Base-by-base conservation (phyloP, 352 stramenopile species). In the Peronospora destructor region DNA sequence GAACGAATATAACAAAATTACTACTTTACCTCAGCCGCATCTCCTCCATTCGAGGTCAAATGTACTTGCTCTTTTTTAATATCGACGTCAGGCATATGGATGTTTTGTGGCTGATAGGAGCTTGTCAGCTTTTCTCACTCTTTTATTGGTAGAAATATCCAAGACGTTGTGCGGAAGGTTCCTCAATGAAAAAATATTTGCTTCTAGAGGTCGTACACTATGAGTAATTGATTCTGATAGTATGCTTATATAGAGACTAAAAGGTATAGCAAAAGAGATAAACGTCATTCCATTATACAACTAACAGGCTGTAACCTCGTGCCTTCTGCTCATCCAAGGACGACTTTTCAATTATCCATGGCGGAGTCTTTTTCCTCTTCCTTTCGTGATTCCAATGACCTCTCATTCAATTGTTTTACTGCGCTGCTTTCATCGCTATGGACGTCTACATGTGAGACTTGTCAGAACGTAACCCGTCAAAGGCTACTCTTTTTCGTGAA, bases 401-500 rank as follows among this genome's bases (percentile, higher is more conserved):
- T 53, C 9, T 60, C 52, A 10, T 12, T 64, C 39, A 19, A 29
- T 13, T 53, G 57, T 30, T 2, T 60, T 0, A 32, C 28, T 0
- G 25, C 57, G 4, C 6, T 60, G 4, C 30, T 66, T 9, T 37
- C 48, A 7, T 60, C 53, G 14, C 25, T 64, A 16, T 71, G 58
- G 53, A 39, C 46, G 1, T 48, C 37, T 0, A 32, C 45, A 30
- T 39, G 11, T 12, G 58, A 50, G 0, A 48, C 47, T 21, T 36
- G 57, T 1, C 34, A 46, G 8, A 49, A 33, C 17, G 17, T 74
- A 32, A 63, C 58, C 29, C 66, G 66, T 9, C 61, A 70, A 30
- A 48, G 54, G 17, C 44, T 62, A 21, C 51, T 69, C 44, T 74
- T 71, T 29, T 72, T 70, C 38, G 46, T 76, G 11, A 67, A 68